Evolutionary conservation across 768 basidiomycete genomes (phyloP).

Genomic region (Pholiota molesta): DNA sequence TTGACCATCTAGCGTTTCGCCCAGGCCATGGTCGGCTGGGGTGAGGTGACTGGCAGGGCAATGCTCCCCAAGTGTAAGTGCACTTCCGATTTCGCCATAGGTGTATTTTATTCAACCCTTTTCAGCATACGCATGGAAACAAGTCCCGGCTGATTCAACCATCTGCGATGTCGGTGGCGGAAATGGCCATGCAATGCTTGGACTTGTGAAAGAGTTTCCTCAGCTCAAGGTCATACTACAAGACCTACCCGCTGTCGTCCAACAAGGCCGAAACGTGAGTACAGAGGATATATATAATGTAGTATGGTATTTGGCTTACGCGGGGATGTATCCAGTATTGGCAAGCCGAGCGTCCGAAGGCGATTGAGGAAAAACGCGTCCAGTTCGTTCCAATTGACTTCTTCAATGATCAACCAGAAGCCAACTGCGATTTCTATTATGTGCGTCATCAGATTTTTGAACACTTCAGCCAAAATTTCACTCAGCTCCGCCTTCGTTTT

Average conservation of each 20-base stretch:
- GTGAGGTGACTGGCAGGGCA: slow-evolving; percentile 21
- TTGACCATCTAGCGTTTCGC: slow-evolving; percentile 27
- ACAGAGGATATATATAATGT: not conserved
- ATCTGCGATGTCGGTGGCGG: slow-evolving; percentile 46
- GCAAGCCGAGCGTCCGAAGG: slow-evolving; percentile 31
- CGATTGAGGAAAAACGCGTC: slow-evolving; percentile 35
- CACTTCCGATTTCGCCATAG: not conserved
- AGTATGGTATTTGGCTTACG: not conserved
- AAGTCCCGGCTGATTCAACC: slow-evolving; percentile 26
- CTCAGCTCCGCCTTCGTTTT: too few relatives aligned
- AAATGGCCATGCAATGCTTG: slow-evolving; percentile 35
- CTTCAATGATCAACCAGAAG: slow-evolving; percentile 36
- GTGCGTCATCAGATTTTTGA: slow-evolving; percentile 25
- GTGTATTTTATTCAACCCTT: not conserved
- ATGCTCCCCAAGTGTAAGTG: slow-evolving; percentile 13
- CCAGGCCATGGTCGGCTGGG: slow-evolving; percentile 35
- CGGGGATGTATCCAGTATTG: not conserved
- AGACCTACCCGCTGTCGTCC: slow-evolving; percentile 33
- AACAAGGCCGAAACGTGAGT: slow-evolving; percentile 31
- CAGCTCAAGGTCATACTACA: slow-evolving; percentile 39
- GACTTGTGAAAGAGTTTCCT: slow-evolving; percentile 34
- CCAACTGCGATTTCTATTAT: slow-evolving; percentile 42
- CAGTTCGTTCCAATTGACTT: slow-evolving; percentile 43
- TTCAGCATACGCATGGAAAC: slow-evolving; percentile 39
- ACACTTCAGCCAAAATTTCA: not conserved